Evolutionary conservation across 371 early-diverging fungal species (phyloP), one percentile per base, ranked within the genome.

Genomic region (Conidiobolus incongruus): DNA sequence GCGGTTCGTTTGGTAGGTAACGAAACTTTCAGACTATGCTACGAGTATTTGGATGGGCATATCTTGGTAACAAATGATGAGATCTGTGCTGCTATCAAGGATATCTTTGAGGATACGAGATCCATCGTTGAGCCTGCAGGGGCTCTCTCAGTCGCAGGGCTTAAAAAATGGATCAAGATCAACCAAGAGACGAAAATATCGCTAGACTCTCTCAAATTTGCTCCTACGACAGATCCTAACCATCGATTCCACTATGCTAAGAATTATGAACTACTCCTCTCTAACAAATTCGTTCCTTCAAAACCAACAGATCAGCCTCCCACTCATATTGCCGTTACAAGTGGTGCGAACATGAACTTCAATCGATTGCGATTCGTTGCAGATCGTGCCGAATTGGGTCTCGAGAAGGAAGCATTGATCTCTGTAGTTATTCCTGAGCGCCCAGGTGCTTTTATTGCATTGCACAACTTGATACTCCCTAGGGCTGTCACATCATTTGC

Each of bases 341-440:
- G 77, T 10, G 96, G 96, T 13, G 96, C 96, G 39, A 96, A 96
- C 61, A 92, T 93, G 76, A 88, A 93, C 62, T 96, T 93, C 70
- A 88, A 90, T 54, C 75, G 92, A 3, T 63, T 96, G 15, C 70
- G 92, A 17, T 94, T 92, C 50, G 91, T 96, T 11, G 87, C 89
- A 13, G 93, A 93, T 53, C 79, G 92, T 41, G 86, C 93, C 0
- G 76, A 79, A 10, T 55, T 93, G 11, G 94, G 96, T 47, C 90
- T 92, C 55, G 62, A 75, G 29, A 63, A 63, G 20, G 96, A 95
- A 53, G 91, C 80, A 0, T 68, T 96, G n/a, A 62, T 89, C 35
- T 75, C 77, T 1, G 85, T 82, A 8, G 70, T 73, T n/a, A 79
- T 93, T 33, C 90, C 92, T 16, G 94, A 93, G 54, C 47, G 54